Evolutionary conservation across 2,329 filamentous ascomycete genomes (phyloP), one percentile per base, ranked within the genome.

Genomic region (Pezicula neosporulosa): DNA sequence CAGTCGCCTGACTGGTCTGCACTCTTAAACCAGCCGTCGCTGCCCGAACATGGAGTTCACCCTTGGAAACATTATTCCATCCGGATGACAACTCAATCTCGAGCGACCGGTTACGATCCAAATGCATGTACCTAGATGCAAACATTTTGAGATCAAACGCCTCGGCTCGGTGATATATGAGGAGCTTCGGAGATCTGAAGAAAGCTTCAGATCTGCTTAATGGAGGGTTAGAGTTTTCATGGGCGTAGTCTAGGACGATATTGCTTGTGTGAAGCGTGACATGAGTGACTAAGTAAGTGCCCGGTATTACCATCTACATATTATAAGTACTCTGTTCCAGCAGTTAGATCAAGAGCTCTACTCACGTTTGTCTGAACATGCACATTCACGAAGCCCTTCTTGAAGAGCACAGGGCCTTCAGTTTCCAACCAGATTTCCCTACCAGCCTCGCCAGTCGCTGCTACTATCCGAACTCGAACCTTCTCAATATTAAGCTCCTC

Each of bases 61-160:
- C 85, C 18, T 64, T 76, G 30, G 67, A 71, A 2, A 87, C 73
- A 2, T 83, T 70, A 63, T 96, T 96, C 79, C 86, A 87, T 1
- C 91, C 92, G 10, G 85, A 84, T 10, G 74, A 73, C 12, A 96
- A 70, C 47, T 84, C 77, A 18, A 99, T 73, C 52, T 96, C 89
- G 0, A 97, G 74, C 1, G 82, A 85, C 51, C 89, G 89, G 60
- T 86, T 85, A 58, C 85, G 85, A 65, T 95, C 89, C 5, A 99
- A 81, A 55, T 93, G 85, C 21, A 95, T 86, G 42, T 85, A 75
- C 55, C 81, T 86, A 0, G 88, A 83, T 0, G 88, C 77, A 39
- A 74, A 76, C 7, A 95, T 72, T 45, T 78, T 79, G 2, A 88
- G 81, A 53, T 90, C 81, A 4, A 97, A 80, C 0, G 87, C 81